Base-by-base conservation (phyloP, 352 stramenopile genomes). In the Pythium myriotylum region DNA sequence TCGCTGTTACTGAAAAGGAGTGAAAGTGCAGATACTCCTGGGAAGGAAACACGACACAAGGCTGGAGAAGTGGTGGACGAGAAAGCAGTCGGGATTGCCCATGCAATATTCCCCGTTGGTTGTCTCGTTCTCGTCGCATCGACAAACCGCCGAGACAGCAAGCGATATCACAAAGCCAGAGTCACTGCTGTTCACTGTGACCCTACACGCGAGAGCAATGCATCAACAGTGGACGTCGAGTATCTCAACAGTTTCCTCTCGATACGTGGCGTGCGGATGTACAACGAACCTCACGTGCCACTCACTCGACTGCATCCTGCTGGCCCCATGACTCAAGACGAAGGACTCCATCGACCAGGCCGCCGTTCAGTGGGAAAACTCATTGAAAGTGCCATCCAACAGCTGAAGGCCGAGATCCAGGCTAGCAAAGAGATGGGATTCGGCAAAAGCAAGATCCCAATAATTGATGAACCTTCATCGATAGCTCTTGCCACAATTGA, bases 201-300 rank as follows among this genome's bases (percentile, higher is more conserved):
- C 23, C 16, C 61, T 3, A 32, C 24, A 13, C 47, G 50, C 1
- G 39, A 47, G 14, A 23, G 33, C 22, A 65, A 71, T 27, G 53
- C 55, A 19, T 62, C 69, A 9, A 76, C 67, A 2, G 77, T 88
- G 19, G 80, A 86, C 32, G 50, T 89, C 7, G 67, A 80, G 26
- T 89, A 86, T 41, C 9, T 66, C 23, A 22, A 41, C 26, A 54
- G 63, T 29, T 42, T 70, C 19, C 9, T 70, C 6, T 68, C 68
- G 8, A 19, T 62, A 20, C 72, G 64, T 20, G 72, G 72, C 3
- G 65, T 79, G 20, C 65, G 54, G 0, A 51, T 74, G 23, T 79
- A 77, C 40, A 60, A 39, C 3, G 72, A 79, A 43, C 37, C 47
- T 13, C 42, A 24, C 3, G 72, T 79, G 17, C 46, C 45, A 24